These are phyloP conservation scores for Coccomyxa sp. DNA, from an alignment of 139 green algal species.

Conservation along the genomic window DNA sequence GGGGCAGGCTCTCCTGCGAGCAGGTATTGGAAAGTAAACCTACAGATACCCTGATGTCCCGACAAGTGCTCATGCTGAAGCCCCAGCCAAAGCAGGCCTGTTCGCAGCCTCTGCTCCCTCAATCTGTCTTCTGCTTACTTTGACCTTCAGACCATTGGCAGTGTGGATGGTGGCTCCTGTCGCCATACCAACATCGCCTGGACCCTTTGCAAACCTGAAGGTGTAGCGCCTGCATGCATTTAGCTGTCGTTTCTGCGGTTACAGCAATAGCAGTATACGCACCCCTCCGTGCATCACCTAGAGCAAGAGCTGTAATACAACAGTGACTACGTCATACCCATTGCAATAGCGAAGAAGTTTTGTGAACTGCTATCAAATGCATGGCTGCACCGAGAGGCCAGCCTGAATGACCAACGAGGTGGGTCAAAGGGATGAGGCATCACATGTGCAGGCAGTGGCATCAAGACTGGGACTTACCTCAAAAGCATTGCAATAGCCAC, in stretches of 20 bases:
- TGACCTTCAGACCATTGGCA: conserved; percentile 74
- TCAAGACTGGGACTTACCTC: conserved; percentile 42
- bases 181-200: conserved; percentile 75
- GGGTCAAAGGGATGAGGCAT: background rate
- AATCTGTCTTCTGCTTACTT: background rate
- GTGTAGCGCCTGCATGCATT: conserved; percentile 23
- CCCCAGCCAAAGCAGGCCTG: too few relatives aligned
- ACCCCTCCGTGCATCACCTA: background rate
- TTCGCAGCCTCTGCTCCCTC: too few relatives aligned
- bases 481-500: conserved; percentile 86
- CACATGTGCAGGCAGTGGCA: background rate
- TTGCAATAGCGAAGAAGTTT: background rate
- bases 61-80: too few relatives aligned
- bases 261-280: background rate
- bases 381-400: background rate
- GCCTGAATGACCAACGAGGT: background rate
- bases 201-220: conserved; percentile 24
- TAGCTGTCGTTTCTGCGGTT: too few relatives aligned
- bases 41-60: too few relatives aligned
- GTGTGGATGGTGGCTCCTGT: conserved; percentile 98
- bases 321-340: background rate
- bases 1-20: too few relatives aligned
- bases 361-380: background rate
- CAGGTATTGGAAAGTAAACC: too few relatives aligned
- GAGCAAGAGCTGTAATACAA: background rate